Evolutionary conservation across 306 rosid species (phyloP).

Genomic region (Delonix regia): DNA sequence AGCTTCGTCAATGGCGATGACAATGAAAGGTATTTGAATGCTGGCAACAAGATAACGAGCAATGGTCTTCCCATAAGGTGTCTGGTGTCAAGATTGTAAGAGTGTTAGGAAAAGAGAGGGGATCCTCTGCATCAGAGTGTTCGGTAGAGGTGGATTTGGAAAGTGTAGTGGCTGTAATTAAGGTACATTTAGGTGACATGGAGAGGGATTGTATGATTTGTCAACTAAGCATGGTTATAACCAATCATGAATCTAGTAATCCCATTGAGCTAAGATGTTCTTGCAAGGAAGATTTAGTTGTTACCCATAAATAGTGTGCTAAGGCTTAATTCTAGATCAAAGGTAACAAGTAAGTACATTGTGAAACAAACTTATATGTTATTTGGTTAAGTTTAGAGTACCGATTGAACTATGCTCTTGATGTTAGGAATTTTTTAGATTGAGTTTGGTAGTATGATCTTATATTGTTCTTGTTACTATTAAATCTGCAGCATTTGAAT

Average conservation of each 20-base stretch:
- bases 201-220: conserved; percentile 90
- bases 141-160: conserved; percentile 79
- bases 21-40: conserved; percentile 13
- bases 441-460: not conserved
- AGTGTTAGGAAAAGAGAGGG: conserved; percentile 46
- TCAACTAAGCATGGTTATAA: conserved; percentile 71
- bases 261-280: conserved; percentile 90
- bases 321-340: conserved; percentile 98
- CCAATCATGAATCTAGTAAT: conserved; percentile 78
- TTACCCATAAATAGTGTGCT: conserved; percentile 93
- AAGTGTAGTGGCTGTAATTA: conserved; percentile 49
- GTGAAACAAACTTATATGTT: not conserved
- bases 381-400: not conserved
- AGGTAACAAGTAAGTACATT: conserved; percentile 79
- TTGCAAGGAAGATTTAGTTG: conserved; percentile 93
- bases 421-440: conserved; percentile 23
- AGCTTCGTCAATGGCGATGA: conserved; percentile 21
- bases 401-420: conserved; percentile 5
- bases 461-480: conserved; percentile 1
- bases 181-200: conserved; percentile 61
- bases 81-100: conserved; percentile 61
- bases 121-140: conserved; percentile 57
- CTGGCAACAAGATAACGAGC: conserved; percentile 41
- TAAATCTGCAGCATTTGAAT: conserved; percentile 29
- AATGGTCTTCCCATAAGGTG: conserved; percentile 36